phyloP scores from a whole-genome alignment of 2,329 filamentous ascomycete species.

The Dryadomyces sulphureus region DNA sequence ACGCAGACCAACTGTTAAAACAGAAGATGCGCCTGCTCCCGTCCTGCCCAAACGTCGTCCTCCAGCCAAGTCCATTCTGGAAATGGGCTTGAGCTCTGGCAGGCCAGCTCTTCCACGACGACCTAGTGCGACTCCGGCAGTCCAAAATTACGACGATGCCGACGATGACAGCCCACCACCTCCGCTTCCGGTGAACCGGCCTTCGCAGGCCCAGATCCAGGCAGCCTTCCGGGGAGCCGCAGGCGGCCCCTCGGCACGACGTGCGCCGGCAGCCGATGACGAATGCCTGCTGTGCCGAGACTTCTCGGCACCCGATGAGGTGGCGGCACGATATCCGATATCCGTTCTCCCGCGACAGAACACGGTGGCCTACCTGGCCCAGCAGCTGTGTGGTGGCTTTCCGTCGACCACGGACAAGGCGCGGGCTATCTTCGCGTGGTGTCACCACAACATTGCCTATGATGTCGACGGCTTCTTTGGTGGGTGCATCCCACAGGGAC shows the following conservation, averaged over 20 bases:
- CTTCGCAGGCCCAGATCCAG: conserved; percentile 35
- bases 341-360: conserved; percentile 50
- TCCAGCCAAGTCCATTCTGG: conserved; percentile 14
- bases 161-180: conserved; percentile 31
- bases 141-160: conserved; percentile 2
- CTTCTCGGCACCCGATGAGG: conserved; percentile 65
- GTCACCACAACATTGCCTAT: conserved; percentile 85
- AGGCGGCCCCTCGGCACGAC: background rate
- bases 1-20: conserved; percentile 20
- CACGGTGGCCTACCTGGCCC: conserved; percentile 60
- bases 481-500: conserved; percentile 46
- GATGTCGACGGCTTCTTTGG: conserved; percentile 69
- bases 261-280: conserved; percentile 8
- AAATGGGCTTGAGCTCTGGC: conserved; percentile 14
- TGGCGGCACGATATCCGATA: conserved; percentile 64
- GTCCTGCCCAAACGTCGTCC: conserved; percentile 19
- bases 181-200: conserved; percentile 35
- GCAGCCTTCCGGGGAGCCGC: conserved; percentile 15
- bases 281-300: conserved; percentile 75
- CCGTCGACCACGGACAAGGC: conserved; percentile 79
- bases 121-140: background rate
- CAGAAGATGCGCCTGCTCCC: conserved; percentile 36
- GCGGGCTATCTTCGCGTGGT: conserved; percentile 84
- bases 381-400: conserved; percentile 65
- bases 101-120: background rate